Base-by-base conservation (phyloP, 2,329 filamentous ascomycete species). In the Purpureocillium lavendulum region DNA sequence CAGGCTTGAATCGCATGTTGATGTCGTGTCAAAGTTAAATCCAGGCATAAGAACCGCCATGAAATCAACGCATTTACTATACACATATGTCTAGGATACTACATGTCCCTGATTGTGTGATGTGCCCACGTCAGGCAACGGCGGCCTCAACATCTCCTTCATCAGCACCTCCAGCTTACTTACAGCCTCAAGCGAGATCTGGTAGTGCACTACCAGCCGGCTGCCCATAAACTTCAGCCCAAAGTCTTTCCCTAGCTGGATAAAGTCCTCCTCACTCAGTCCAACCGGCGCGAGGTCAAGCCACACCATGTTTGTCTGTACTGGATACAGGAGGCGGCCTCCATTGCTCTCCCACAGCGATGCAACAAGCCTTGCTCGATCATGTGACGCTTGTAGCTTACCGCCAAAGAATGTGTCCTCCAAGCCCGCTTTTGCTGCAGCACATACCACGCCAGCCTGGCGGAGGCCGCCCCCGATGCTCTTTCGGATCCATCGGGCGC, bases 261-360 rank as follows among this genome's bases (percentile, higher is more conserved):
- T 6, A 26, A 26, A 26, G 21, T 26, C 21, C 6, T 26, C 10
- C 6, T 5, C 6, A 6, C 10, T 26, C 21, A 26, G 64, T 1
- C 75, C 75, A 7, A 75, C 72, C 1, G 71, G 71, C 28, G 77
- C 71, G 12, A 92, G 64, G 57, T 92, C 81, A 40, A 92, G 53
- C 86, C 86, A 94, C 21, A 86, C 76, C 85, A 94, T 92, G 61
- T 94, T 94, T 11, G 87, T 94, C 54, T 94, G 80, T 2, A 84
- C 80, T 0, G 84, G 81, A 41, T 80, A 69, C n/a, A 69, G 60
- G 41, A 87, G 61, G 59, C 73, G 76, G 1, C 87, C 87, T 4
- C 86, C 87, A 34, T 79, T 65, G 13, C 62, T 64, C 5, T 67
- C 72, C 87, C 87, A 94, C 45, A 82, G 58, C 14, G 66, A 65